Evolutionary conservation across 2,329 filamentous ascomycete species (phyloP), one percentile per base, ranked within the genome.

Genomic region (Aspergillus unguis): DNA sequence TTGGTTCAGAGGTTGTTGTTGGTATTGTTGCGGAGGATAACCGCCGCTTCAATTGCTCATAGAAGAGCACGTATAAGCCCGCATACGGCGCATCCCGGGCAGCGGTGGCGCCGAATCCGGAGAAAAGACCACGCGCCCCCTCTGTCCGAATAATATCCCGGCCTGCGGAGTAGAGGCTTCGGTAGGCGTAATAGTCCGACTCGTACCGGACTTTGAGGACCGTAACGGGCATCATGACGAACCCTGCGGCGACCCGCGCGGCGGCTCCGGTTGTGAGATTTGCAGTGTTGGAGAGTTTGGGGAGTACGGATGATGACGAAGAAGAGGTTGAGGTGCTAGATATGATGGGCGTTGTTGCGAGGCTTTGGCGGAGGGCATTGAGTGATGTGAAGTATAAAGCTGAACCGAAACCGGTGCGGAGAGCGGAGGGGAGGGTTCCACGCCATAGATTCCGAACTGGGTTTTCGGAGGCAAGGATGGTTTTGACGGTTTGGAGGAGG

Each of bases 151-250:
- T 74, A 28, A 97, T 96, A 61, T 94, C 90, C 32, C 76, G 77
- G 1, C 82, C 84, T 0, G 94, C 94, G 35, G 84, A 79, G 37
- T 81, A 73, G 26, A 97, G 77, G 1, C 90, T 92, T 26, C 81
- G 80, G 74, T 97, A 97, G 3, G 83, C 76, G 75, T 96, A 99
- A 40, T 92, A 77, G 56, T 82, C 91, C 27, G 87, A 92, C 71
- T 99, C 94, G 67, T 95, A 97, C 41, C 94, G 88, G 40, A 97
- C 94, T 69, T 99, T 99, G 65, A 99, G 86, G 41, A 99, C 87
- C 1, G 94, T 99, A 55, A 97, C 83, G 1, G 94, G 94, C 89
- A 96, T 97, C 74, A 97, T 84, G 42, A 95, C 75, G 65, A 96
- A 88, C 35, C 94, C 94, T 0, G 92, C 92, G 48, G 88, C 85